phyloP scores from a whole-genome alignment of 148 eudicot species.

The Polygonum aviculare region DNA sequence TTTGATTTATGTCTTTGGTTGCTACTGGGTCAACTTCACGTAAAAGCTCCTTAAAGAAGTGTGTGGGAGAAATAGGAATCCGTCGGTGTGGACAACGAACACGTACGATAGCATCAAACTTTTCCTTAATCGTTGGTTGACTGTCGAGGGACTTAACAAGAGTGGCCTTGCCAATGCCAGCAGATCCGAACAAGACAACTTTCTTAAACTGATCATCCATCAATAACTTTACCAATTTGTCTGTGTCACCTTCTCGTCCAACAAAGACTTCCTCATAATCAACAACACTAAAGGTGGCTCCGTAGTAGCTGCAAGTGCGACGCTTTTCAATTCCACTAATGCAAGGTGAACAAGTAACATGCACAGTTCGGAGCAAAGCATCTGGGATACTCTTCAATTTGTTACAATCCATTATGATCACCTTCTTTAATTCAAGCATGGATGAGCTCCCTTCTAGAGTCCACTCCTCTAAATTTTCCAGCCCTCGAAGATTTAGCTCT shows the following conservation, averaged over 20 bases:
- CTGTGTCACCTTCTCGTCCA: constrained; percentile 22
- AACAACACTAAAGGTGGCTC: not conserved
- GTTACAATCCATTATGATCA: not conserved
- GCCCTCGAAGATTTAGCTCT: not conserved
- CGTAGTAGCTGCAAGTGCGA: not conserved
- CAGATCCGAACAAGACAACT: constrained; percentile 18
- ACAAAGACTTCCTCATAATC: not conserved
- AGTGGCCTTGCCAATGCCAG: constrained; percentile 19
- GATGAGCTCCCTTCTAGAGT: not conserved
- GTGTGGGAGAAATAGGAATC: not conserved
- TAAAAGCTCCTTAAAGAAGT: not conserved
- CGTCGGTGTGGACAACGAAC: constrained; percentile 7
- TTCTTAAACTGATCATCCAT: constrained; percentile 2
- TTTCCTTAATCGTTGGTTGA: constrained; percentile 7
- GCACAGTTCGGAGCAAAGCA: not conserved
- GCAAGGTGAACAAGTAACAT: constrained; percentile 1
- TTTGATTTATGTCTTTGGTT: not conserved
- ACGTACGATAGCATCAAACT: constrained; percentile 18
- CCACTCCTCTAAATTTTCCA: not conserved
- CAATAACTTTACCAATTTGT: constrained; percentile 16
- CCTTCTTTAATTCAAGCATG: not conserved
- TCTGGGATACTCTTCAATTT: not conserved
- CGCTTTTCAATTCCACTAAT: not conserved
- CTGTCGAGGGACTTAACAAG: constrained; percentile 4
- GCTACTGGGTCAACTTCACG: not conserved